Evolutionary conservation across 352 stramenopile genomes (phyloP), one percentile per base, ranked within the genome.

Genomic region (Phytophthora idaei): DNA sequence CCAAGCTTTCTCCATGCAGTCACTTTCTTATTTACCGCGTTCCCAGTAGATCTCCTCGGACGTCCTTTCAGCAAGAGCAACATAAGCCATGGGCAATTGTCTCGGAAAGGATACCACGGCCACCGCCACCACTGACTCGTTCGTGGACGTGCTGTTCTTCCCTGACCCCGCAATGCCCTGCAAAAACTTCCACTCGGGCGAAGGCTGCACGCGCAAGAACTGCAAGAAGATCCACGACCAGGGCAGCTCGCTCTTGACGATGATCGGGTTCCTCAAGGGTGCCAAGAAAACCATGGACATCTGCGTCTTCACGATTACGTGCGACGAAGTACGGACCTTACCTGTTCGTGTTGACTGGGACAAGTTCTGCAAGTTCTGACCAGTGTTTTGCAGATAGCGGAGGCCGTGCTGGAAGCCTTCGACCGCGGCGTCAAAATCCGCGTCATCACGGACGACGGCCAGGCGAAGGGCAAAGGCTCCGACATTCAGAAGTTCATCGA

Each of bases 401-500:
- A 90, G 8, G 74, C 77, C 15, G 80, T 91, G 57, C 61, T 90
- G 21, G 83, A 73, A 25, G 78, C 80, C 29, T 79, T 89, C 60
- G 47, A 70, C 27, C 80, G 80, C 10, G 77, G 80, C 10, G 76
- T 91, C 12, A 62, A 61, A 10, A 69, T 91, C 56, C 83, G 83
- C 37, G 53, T 91, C 27, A 91, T 91, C 61, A 87, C 80, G 44
- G 83, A 91, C 59, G 83, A 91, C 53, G 71, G 68, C 11, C 81
- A 90, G 67, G 71, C 80, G 12, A 85, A 83, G 58, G 72, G 75
- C 15, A 66, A 77, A 57, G 83, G 83, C 42, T 90, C 80, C 14
- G 83, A 91, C 64, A 89, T 91, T 49, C 78, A 91, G 46, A 87
- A 85, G 61, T 91, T 91, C 55, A 85, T 89, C 34, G 79, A 89